These are phyloP conservation scores for Rubroboletus pulcherrimus DNA, from an alignment of 768 basidiomycete species.

Conservation along the genomic window DNA sequence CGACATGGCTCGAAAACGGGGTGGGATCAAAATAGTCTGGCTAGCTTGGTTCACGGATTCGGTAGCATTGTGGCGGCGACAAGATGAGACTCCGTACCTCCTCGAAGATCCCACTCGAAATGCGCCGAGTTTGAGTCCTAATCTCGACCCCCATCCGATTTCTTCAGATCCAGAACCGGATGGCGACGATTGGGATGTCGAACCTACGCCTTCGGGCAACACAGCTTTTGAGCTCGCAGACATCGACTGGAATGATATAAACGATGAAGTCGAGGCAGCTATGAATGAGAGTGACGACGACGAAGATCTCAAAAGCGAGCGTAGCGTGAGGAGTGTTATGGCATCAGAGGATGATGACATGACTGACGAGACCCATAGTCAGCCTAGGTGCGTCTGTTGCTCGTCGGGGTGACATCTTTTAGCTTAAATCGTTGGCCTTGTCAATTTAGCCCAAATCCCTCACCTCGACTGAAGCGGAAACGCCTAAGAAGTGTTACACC, in stretches of 20 bases:
- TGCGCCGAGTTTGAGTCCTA: conserved; percentile 40
- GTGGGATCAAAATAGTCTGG: conserved; percentile 82
- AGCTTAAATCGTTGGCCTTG: conserved; percentile 5
- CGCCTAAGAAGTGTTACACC: conserved; percentile 71
- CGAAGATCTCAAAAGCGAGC: conserved; percentile 35
- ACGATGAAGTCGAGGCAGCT: conserved; percentile 83
- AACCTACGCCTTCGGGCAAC: conserved; percentile 32
- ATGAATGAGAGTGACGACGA: conserved; percentile 76
- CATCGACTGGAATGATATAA: conserved; percentile 80
- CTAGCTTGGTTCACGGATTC: conserved; percentile 87
- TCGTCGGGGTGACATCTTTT: conserved; percentile 19
- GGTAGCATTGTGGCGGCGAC: conserved; percentile 80
- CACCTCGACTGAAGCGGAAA: conserved; percentile 55
- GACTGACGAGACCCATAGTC: conserved; percentile 50
- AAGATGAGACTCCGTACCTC: conserved; percentile 75
- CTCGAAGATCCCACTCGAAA: conserved; percentile 54
- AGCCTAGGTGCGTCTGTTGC: conserved; percentile 35
- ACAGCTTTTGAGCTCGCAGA: conserved; percentile 48
- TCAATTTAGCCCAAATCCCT: conserved; percentile 36
- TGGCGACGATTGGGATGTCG: conserved; percentile 64
- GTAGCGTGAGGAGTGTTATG: conserved; percentile 41
- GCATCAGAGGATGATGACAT: conserved; percentile 46
- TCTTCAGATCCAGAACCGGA: conserved; percentile 68
- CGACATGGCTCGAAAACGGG: conserved; percentile 71
- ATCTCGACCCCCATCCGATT: conserved; percentile 46